Conservation (phyloP, 1,284 basidiomycete genomes). For the Inonotus hispidus region DNA sequence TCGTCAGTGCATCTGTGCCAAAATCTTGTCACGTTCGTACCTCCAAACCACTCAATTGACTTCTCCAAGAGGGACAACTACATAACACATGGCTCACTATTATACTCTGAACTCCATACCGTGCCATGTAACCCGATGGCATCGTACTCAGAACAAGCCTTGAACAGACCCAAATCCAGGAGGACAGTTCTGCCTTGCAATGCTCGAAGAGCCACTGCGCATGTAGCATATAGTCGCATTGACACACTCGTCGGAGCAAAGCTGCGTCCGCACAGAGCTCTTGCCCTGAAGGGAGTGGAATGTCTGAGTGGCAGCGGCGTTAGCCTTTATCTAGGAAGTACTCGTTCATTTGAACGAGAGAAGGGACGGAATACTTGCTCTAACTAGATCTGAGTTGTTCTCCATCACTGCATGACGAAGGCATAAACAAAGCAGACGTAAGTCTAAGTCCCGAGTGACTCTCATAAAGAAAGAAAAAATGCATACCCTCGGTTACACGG, state of each 20-base stretch:
- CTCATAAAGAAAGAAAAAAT: not conserved
- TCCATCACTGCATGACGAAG: constrained; percentile 49
- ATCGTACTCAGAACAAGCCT: not conserved
- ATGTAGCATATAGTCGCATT: constrained; percentile 77
- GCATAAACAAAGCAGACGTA: too few species aligned
- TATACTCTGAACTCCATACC: not conserved
- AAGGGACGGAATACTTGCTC: constrained; percentile 34
- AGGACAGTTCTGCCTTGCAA: constrained; percentile 54
- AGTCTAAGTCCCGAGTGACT: too few species aligned
- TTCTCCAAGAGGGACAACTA: too few species aligned
- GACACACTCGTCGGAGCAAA: constrained; percentile 62
- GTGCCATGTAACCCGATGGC: not conserved
- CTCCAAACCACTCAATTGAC: too few species aligned
- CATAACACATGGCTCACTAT: too few species aligned
- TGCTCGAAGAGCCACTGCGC: constrained; percentile 58
- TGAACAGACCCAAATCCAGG: constrained; percentile 68
- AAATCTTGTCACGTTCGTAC: too few species aligned
- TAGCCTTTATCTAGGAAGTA: too few species aligned
- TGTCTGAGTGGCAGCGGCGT: constrained; percentile 31
- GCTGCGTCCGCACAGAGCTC: constrained; percentile 44
- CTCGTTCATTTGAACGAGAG: not conserved
- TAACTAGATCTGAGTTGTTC: constrained; percentile 49
- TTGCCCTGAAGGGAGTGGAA: constrained; percentile 75
- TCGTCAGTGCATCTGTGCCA: too few species aligned
- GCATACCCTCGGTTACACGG: constrained; percentile 64